These are phyloP conservation scores for Colletotrichum horii DNA, from an alignment of 2,329 filamentous ascomycete genomes.

Conservation along the genomic window DNA sequence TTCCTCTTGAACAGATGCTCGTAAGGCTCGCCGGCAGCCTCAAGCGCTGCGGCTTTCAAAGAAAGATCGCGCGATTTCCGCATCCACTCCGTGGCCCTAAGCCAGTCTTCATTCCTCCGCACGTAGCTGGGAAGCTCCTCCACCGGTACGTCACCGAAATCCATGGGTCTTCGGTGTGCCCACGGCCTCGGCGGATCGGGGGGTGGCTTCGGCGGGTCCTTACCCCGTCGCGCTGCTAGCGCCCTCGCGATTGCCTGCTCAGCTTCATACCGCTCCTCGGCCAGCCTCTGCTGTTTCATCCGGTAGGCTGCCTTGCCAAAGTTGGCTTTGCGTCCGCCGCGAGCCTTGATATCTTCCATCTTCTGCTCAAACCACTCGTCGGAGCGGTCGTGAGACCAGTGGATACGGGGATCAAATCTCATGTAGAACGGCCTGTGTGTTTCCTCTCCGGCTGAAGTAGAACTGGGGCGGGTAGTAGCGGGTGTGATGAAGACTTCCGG, in stretches of 20 bases:
- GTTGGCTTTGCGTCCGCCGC: slow-evolving; percentile 55
- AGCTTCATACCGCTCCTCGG: slow-evolving; percentile 18
- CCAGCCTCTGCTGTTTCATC: slow-evolving; percentile 34
- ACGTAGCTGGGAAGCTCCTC: slow-evolving; percentile 50
- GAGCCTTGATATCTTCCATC: slow-evolving; percentile 51
- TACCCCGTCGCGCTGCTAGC: background rate
- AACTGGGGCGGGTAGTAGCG: background rate
- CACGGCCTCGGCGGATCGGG: slow-evolving; percentile 33
- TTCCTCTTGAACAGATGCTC: background rate
- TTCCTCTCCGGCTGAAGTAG: slow-evolving; percentile 9
- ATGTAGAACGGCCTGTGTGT: slow-evolving; percentile 42
- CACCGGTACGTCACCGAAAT: slow-evolving; percentile 42
- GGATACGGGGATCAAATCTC: slow-evolving; percentile 55
- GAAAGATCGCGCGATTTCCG: slow-evolving; percentile 33
- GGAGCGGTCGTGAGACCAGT: slow-evolving; percentile 48
- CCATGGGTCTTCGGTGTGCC: slow-evolving; percentile 29
- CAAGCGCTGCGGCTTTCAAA: background rate
- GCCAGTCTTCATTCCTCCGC: slow-evolving; percentile 48
- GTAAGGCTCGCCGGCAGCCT: background rate
- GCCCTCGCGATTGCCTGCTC: background rate
- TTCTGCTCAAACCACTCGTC: slow-evolving; percentile 53
- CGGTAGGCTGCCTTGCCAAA: slow-evolving; percentile 51
- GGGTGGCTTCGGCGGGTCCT: background rate
- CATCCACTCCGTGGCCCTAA: slow-evolving; percentile 43
- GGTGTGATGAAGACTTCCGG: background rate